Conservation (phyloP, 139 green algal genomes). For the Asterochloris erici region DNA sequence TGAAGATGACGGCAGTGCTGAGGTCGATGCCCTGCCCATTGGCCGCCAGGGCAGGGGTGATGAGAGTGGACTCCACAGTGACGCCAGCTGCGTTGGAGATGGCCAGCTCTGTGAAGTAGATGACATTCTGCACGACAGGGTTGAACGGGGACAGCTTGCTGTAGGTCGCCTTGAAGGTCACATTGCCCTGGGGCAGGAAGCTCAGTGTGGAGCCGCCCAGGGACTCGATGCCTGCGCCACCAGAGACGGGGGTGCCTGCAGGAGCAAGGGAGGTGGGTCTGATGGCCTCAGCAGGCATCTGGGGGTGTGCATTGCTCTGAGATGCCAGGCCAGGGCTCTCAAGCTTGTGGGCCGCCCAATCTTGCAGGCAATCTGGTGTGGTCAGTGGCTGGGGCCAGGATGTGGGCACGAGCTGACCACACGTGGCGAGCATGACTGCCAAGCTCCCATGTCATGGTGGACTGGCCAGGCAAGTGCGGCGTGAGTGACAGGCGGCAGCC, state of each 20-base stretch:
- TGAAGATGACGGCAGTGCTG: constrained; percentile 3
- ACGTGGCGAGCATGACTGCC: neutral
- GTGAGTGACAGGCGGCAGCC: no score
- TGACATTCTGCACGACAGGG: constrained; percentile 6
- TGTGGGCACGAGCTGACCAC: neutral
- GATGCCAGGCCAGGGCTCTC: no score
- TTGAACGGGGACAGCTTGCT: neutral
- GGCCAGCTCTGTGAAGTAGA: constrained; percentile 6
- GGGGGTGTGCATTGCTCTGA: no score
- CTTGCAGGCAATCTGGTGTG: neutral
- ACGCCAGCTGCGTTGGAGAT: constrained; percentile 13
- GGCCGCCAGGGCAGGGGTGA: neutral
- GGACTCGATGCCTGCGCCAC: no score
- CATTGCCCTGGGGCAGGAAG: constrained; percentile 1
- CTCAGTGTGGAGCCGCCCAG: no score
- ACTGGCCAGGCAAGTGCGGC: no score
- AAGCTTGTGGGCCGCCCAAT: neutral
- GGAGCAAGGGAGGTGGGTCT: no score
- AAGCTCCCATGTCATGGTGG: no score
- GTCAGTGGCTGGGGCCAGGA: neutral
- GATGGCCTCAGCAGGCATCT: no score
- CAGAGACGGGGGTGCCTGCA: no score
- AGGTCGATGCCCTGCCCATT: neutral
- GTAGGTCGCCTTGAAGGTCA: constrained; percentile 9
- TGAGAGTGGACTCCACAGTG: constrained; percentile 5